Percentiles rank a stretch among this genome's conserved stretches.
These are phyloP conservation scores for Termitomyces titanicus DNA, from an alignment of 768 basidiomycete species.

Conservation along the genomic window DNA sequence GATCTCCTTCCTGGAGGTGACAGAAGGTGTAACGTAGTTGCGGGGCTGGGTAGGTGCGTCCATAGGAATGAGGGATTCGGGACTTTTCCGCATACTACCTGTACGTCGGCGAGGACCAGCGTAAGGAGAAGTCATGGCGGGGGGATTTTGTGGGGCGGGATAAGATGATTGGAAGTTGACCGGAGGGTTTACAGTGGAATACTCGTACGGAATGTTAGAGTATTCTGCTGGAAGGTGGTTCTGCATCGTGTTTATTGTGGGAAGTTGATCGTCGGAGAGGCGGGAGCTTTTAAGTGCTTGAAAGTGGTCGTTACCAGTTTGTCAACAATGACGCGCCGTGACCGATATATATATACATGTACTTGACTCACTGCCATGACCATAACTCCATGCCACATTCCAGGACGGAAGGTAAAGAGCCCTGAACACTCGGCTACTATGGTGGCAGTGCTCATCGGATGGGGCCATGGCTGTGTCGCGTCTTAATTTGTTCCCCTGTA, in stretches of 20 bases:
- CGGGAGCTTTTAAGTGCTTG: not conserved
- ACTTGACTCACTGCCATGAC: conserved; percentile 9
- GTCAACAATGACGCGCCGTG: not conserved
- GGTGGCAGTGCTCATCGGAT: not conserved
- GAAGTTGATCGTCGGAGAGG: conserved; percentile 3
- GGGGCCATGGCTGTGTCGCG: not conserved
- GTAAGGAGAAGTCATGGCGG: conserved; percentile 8
- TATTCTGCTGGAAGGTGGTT: conserved; percentile 16
- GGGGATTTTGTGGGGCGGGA: conserved; percentile 1
- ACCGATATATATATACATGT: conserved; percentile 6
- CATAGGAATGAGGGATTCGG: conserved; percentile 59
- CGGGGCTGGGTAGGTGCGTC: conserved; percentile 81
- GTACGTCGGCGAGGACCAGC: conserved; percentile 14
- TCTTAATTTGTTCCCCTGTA: conserved; percentile 1
- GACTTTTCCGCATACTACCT: conserved; percentile 28
- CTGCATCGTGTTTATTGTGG: conserved; percentile 18
- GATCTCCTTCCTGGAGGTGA: conserved; percentile 76
- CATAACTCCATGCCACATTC: not conserved
- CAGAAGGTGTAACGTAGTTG: conserved; percentile 67
- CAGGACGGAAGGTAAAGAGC: no score
- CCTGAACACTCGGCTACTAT: no score
- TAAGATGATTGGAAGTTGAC: conserved; percentile 12
- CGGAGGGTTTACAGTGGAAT: conserved; percentile 10
- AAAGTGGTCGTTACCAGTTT: not conserved
- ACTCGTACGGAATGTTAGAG: conserved; percentile 18